Evolutionary conservation across 176 grass and related monocot species (phyloP), one percentile per base, ranked within the genome.

Genomic region (Phragmites australis): DNA sequence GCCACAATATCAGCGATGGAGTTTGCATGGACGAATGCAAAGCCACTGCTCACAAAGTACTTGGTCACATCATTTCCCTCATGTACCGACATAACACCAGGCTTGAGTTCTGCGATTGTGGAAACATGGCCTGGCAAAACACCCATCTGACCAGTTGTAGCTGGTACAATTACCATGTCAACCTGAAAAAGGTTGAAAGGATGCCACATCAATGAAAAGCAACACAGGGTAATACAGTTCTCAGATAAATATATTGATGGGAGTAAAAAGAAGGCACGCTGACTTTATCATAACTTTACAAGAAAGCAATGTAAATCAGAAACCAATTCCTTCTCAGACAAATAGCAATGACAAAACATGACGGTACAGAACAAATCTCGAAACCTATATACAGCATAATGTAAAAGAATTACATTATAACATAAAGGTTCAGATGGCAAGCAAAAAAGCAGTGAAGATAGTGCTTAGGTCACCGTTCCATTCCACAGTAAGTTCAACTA

Each of bases 11-110:
- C 93, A 83, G 96, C 87, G 19, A 99, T 84, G 51, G 96, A 99
- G 79, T 99, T 99, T 57, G 93, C 92, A 84, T 99, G 96, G 79
- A 99, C 72, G 58, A 99, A 95, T 54, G 92, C 92, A 88, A 99
- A 99, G 12, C 96, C 92, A 91, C 92, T 89, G 88, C 96, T 99
- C n/a, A 99, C 90, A 65, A 99, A 93, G 82, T 95, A 99, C 75
- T 95, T 99, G 61, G 78, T 93, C 34, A 88, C 76, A 49, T 95
- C 96, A 34, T 72, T 99, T 65, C 96, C 96, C 73, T 99, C 90
- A 0, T 99, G 93, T 79, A 95, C 96, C 23, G 96, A 99, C 21
- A 99, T 86, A 82, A 99, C 81, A 49, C 97, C 97, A 46, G 90
- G 97, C 67, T 96, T 96, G 48, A 99, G 86, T 72, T 99, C 93